Base-by-base conservation (phyloP, 2,329 filamentous ascomycete genomes). In the Fusarium sororula region DNA sequence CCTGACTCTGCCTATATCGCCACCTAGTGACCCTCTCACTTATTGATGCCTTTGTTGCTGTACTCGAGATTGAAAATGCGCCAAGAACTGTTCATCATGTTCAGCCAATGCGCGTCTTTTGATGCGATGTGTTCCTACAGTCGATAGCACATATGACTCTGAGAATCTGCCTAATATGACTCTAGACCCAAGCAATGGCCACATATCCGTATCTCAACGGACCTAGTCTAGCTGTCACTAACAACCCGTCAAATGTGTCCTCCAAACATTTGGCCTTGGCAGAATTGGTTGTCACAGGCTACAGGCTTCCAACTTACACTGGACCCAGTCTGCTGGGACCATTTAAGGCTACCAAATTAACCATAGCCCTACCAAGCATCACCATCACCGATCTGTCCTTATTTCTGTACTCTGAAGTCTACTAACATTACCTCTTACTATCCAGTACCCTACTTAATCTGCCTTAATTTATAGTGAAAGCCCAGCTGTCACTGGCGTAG, bases 401-500 rank as follows among this genome's bases (percentile, higher is more conserved):
- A n/a, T n/a, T n/a, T n/a, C n/a, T n/a, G n/a, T n/a, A n/a, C n/a
- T n/a, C n/a, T n/a, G n/a, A n/a, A 10, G 32, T 32, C 50, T 30
- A 17, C 44, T 20, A 30, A 7, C 1, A 32, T 11, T 18, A 32
- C 5, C 7, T 15, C 10, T 8, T 11, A 35, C 32, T 6, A 14
- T 18, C n/a, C 41, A 41, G 28, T 47, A 13, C n/a, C 17, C 13
- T 48, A 22, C 24, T 28, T 48, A 15, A 7, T 48, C 58, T 20
- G 44, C 30, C n/a, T 35, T 32, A 2, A 20, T 4, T 50, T 39
- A 44, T 17, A 11, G 18, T 38, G 41, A 65, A 26, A 54, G 69
- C 64, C 69, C 65, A 55, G 18, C 42, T 65, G 41, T 65, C 30
- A 64, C 28, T 24, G 14, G 57, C 55, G 39, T 71, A 56, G 47